Conservation (phyloP, 179 eudicot genomes). For the Dionaea muscipula region DNA sequence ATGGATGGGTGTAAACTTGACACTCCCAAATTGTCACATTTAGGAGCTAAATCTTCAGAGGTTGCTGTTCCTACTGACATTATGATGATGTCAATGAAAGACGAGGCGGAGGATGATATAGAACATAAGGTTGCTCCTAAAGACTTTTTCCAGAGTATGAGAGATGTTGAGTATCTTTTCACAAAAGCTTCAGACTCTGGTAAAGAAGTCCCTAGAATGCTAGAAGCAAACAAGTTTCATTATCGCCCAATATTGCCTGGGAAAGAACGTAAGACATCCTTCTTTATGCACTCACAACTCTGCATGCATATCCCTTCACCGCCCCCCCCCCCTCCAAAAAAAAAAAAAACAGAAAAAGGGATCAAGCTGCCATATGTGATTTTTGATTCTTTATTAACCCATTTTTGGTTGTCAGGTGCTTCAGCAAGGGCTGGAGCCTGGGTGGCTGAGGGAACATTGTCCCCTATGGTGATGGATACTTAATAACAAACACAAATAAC, state of each 20-base stretch:
- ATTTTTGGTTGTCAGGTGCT: no score
- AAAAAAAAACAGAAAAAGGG: no score
- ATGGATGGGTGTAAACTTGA: constrained; percentile 28
- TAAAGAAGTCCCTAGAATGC: constrained; percentile 84
- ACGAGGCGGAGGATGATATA: constrained; percentile 23
- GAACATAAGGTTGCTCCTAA: constrained; percentile 49
- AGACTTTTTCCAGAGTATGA: constrained; percentile 61
- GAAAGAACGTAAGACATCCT: constrained; percentile 43
- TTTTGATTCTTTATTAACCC: no score
- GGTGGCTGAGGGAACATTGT: no score
- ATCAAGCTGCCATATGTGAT: no score
- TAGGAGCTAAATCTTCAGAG: constrained; percentile 45
- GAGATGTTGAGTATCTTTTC: constrained; percentile 67
- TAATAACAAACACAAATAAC: no score
- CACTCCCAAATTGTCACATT: constrained; percentile 67
- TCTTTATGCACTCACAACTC: constrained; percentile 5
- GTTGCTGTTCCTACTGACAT: constrained; percentile 24
- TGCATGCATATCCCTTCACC: no score
- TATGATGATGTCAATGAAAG: constrained; percentile 29
- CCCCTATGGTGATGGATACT: no score
- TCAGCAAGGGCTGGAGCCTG: no score
- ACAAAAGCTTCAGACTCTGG: constrained; percentile 80
- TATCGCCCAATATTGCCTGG: constrained; percentile 71
- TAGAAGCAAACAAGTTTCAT: constrained; percentile 91
- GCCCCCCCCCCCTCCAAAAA: no score